Evolutionary conservation across 768 basidiomycete genomes (phyloP), one percentile per base, ranked within the genome.

Genomic region (Suillus brevipes): DNA sequence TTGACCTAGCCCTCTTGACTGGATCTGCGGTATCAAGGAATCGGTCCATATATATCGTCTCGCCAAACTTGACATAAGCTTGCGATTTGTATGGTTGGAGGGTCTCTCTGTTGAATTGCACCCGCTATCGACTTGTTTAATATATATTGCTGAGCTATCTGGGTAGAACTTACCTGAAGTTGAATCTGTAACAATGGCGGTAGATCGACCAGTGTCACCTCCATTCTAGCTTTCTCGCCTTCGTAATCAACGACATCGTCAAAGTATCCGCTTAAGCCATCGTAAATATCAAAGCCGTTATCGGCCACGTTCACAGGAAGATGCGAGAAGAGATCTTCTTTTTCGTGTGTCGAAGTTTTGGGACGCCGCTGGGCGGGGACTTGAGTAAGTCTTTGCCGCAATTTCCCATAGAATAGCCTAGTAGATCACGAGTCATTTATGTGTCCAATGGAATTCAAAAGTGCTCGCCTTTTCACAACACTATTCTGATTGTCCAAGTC

Each of bases 141-240:
- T 60, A 64, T 20, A n/a, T 57, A 56, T 56, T 34, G 23, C 13
- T 59, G 50, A 28, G 13, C 23, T 12, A 42, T 47, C 45, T 13
- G 28, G 38, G n/a, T 20, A 62, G 52, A 38, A 70, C 84, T 66
- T 60, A 94, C 96, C 86, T 98, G 95, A 10, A 99, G 84, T 75
- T 99, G 97, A 52, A 99, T 92, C 73, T 99, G 97, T 43, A 99
- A 78, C 58, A 99, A 75, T 3, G 94, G 93, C 1, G 97, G 97
- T 18, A 95, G 81, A 66, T 96, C 89, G 5, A 97, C 87, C 31
- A 96, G 79, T 7, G 89, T 86, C 20, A 96, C 87, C 70, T 96
- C 92, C 89, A 96, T 94, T 68, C 89, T 84, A 12, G 90, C 92
- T 72, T 91, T 92, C 68, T 89, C 86, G 14, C 93, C 93, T 67